A percentile compares a stretch with the other conserved stretches of the same genome.
phyloP scores from a whole-genome alignment of 2,329 filamentous ascomycete species.

The Colletotrichum aenigma region DNA sequence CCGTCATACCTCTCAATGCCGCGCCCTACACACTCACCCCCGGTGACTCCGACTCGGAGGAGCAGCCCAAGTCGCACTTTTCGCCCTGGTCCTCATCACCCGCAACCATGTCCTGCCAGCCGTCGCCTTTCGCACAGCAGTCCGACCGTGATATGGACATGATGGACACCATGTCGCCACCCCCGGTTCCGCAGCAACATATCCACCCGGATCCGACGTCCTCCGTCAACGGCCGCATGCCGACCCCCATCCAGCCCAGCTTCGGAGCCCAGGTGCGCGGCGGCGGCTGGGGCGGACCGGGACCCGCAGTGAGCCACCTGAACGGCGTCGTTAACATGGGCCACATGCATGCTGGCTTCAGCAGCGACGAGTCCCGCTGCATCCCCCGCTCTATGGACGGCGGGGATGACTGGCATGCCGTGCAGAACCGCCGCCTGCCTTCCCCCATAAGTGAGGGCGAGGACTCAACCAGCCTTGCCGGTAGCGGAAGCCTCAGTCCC shows the following conservation, averaged over 20 bases:
- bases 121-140: constrained; percentile 18
- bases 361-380: constrained; percentile 39
- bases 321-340: constrained; percentile 42
- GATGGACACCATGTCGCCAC: constrained; percentile 38
- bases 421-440: constrained; percentile 58
- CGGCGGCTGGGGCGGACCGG: constrained; percentile 47
- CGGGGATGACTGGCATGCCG: constrained; percentile 53
- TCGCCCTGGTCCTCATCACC: constrained; percentile 34
- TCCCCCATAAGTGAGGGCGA: constrained; percentile 66
- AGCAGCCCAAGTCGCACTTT: constrained; percentile 35
- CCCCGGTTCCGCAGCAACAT: constrained; percentile 34
- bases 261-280: constrained; percentile 61
- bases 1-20: constrained; percentile 14
- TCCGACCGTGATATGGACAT: constrained; percentile 52
- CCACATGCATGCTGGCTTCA: constrained; percentile 43
- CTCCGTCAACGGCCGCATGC: constrained; percentile 51
- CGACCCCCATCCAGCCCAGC: constrained; percentile 63
- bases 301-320: constrained; percentile 27
- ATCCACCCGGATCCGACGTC: not conserved
- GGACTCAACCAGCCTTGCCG: constrained; percentile 33
- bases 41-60: constrained; percentile 44
- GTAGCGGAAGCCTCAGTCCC: constrained; percentile 35
- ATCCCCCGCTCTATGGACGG: constrained; percentile 54
- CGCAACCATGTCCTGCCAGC: constrained; percentile 25
- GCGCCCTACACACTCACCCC: constrained; percentile 36